A percentile compares a stretch with the other conserved stretches of the same genome.
Conservation (phyloP, 1,284 basidiomycete species). For the Agaricales sp. region DNA sequence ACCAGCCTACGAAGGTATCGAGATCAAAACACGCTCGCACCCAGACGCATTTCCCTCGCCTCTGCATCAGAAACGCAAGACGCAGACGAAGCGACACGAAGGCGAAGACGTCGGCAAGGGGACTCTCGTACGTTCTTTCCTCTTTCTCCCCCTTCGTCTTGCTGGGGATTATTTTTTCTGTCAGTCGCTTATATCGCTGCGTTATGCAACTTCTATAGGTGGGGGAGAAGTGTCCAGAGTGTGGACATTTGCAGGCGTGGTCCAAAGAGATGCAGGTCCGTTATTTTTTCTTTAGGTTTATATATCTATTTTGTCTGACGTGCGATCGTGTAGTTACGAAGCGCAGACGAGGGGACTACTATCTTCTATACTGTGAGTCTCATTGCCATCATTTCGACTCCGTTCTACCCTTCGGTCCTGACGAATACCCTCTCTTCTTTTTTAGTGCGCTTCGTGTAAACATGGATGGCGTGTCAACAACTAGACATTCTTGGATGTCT, state of each 20-base stretch:
- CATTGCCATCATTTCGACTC: slow-evolving; percentile 5
- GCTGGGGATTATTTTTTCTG: background rate
- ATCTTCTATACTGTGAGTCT: slow-evolving; percentile 64
- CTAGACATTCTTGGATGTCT: slow-evolving; percentile 18
- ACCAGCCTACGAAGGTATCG: slow-evolving; percentile 87
- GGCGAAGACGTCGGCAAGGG: slow-evolving; percentile 51
- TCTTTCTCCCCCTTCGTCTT: background rate
- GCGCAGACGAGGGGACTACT: slow-evolving; percentile 87
- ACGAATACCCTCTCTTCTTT: slow-evolving; percentile 8
- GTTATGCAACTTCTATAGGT: slow-evolving; percentile 47
- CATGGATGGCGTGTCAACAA: slow-evolving; percentile 75
- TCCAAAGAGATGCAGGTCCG: slow-evolving; percentile 70
- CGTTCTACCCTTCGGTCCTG: background rate
- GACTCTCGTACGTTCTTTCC: slow-evolving; percentile 46
- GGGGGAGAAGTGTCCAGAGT: slow-evolving; percentile 87
- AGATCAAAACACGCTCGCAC: slow-evolving; percentile 85
- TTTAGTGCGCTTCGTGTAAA: slow-evolving; percentile 60
- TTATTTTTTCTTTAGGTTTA: slow-evolving; percentile 1
- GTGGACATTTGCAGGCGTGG: slow-evolving; percentile 74
- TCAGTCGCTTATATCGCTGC: too few species aligned
- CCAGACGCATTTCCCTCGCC: slow-evolving; percentile 92
- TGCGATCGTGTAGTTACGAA: slow-evolving; percentile 53
- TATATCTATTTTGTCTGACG: slow-evolving; percentile 9
- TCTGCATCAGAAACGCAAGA: slow-evolving; percentile 83
- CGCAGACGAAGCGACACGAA: slow-evolving; percentile 77